Evolutionary conservation across 441 rosid species (phyloP).

Genomic region (Aleurites moluccanus): DNA sequence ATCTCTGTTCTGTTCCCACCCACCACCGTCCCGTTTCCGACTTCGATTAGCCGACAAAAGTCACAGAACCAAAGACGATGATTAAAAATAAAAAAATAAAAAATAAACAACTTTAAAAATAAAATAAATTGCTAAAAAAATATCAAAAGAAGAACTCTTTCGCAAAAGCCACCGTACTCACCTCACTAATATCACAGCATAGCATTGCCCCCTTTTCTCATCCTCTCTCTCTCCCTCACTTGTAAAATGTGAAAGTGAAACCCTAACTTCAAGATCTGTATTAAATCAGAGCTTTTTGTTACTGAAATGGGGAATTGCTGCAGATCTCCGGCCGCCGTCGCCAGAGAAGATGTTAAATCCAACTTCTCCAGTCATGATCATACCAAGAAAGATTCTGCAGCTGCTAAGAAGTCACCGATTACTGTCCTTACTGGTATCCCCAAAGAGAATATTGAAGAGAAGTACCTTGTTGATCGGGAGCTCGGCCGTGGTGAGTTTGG

Average conservation of each 20-base stretch:
- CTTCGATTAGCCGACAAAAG: slow-evolving; percentile 43
- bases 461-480: slow-evolving; percentile 84
- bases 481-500: slow-evolving; percentile 99
- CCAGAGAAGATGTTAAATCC: slow-evolving; percentile 94
- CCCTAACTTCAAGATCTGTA: slow-evolving; percentile 51
- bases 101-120: not conserved
- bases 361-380: slow-evolving; percentile 73
- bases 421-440: slow-evolving; percentile 67
- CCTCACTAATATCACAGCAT: slow-evolving; percentile 18
- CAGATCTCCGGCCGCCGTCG: slow-evolving; percentile 99
- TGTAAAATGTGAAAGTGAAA: slow-evolving; percentile 51
- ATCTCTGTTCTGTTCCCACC: not conserved
- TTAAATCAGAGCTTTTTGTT: slow-evolving; percentile 1
- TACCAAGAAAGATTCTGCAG: slow-evolving; percentile 47
- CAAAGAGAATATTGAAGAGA: slow-evolving; percentile 87
- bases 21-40: slow-evolving; percentile 37
- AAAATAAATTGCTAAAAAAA: not conserved
- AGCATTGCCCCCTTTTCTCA: not conserved
- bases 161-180: slow-evolving; percentile 26
- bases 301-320: slow-evolving; percentile 87
- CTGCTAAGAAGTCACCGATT: slow-evolving; percentile 58
- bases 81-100: slow-evolving; percentile 9
- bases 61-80: slow-evolving; percentile 32
- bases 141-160: slow-evolving; percentile 28
- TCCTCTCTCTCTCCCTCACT: slow-evolving; percentile 3